These are phyloP conservation scores for Camelina neglecta DNA, from an alignment of 345 rosid species.

Conservation along the genomic window DNA sequence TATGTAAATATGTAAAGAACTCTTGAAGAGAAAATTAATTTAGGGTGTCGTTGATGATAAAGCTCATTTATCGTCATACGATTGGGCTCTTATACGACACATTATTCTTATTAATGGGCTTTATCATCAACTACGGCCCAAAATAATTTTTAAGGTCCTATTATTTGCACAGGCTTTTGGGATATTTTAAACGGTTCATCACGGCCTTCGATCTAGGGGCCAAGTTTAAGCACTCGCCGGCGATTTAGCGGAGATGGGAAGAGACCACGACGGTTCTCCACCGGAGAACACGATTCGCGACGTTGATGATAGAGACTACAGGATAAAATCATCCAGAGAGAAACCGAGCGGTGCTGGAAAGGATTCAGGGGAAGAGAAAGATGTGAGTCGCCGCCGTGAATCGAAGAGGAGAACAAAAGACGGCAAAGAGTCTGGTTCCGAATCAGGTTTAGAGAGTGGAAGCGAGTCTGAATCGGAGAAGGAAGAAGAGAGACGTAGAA, in stretches of 20 bases:
- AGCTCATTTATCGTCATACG: too few species aligned
- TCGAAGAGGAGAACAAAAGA: slow-evolving; percentile 41
- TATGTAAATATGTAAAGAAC: too few species aligned
- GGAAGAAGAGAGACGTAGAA: slow-evolving; percentile 42
- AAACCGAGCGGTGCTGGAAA: slow-evolving; percentile 24
- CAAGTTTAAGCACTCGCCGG: slow-evolving; percentile 33
- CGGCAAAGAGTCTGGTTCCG: slow-evolving; percentile 27
- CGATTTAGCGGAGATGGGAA: slow-evolving; percentile 37
- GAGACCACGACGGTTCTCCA: slow-evolving; percentile 36
- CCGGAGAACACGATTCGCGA: slow-evolving; percentile 12
- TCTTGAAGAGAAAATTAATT: too few species aligned
- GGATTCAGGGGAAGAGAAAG: slow-evolving; percentile 43
- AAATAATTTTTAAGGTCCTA: not conserved
- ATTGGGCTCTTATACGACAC: too few species aligned
- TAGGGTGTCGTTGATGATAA: too few species aligned
- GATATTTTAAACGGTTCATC: not conserved
- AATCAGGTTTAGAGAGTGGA: slow-evolving; percentile 40
- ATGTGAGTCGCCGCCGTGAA: slow-evolving; percentile 40
- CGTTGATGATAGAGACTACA: slow-evolving; percentile 34
- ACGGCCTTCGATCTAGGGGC: slow-evolving; percentile 19
- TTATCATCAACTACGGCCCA: not conserved
- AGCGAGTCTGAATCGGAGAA: slow-evolving; percentile 47
- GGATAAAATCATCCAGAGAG: slow-evolving; percentile 37
- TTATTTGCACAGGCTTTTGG: not conserved
- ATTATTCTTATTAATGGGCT: not conserved